phyloP scores from a whole-genome alignment of 78 protist genomes.

The Cavenderia fasciculata region DNA sequence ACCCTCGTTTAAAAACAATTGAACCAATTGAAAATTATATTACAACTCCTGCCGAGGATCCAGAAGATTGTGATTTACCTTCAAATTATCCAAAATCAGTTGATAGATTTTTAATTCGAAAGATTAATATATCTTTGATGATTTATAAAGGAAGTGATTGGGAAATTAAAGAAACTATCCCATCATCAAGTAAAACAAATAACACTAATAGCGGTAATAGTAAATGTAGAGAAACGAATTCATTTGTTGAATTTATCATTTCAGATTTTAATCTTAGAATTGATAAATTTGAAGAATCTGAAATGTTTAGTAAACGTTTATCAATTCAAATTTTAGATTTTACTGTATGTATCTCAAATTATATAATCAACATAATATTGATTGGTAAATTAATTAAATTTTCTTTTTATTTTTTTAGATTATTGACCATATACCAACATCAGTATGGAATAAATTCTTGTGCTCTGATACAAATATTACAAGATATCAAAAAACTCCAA shows the following conservation, averaged over 20 bases:
- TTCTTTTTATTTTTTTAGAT: slow-evolving; percentile 1
- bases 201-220: background rate
- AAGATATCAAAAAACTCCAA: slow-evolving; percentile 54
- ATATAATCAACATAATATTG: background rate
- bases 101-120: slow-evolving; percentile 11
- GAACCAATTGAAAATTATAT: slow-evolving; percentile 66
- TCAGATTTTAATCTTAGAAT: slow-evolving; percentile 49
- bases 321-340: slow-evolving; percentile 36
- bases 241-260: slow-evolving; percentile 33
- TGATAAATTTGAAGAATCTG: slow-evolving; percentile 57
- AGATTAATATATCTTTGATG: slow-evolving; percentile 35
- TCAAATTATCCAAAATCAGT: slow-evolving; percentile 38
- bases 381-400: background rate
- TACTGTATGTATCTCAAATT: background rate
- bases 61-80: slow-evolving; percentile 52
- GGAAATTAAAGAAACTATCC: background rate
- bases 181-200: background rate
- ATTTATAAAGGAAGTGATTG: slow-evolving; percentile 68
- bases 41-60: slow-evolving; percentile 66
- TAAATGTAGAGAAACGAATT: slow-evolving; percentile 13
- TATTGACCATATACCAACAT: slow-evolving; percentile 56
- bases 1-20: slow-evolving; percentile 14
- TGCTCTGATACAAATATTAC: slow-evolving; percentile 66
- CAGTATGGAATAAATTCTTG: slow-evolving; percentile 56
- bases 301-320: slow-evolving; percentile 24